Conservation (phyloP, 768 basidiomycete species). For the Boletus rubroflammeus region DNA sequence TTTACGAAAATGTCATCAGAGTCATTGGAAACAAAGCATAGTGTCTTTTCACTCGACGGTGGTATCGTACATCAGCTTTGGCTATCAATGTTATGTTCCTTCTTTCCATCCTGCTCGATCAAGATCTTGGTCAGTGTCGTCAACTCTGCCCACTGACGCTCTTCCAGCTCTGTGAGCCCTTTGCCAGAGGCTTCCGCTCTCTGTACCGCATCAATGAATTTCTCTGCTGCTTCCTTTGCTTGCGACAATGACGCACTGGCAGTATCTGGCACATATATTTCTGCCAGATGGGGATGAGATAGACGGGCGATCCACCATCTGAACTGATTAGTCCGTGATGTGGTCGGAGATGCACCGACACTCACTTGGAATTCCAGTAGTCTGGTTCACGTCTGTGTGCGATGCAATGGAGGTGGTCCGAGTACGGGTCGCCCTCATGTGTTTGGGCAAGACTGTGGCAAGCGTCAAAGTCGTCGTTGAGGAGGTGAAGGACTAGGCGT, state of each 20-base stretch:
- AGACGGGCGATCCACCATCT: constrained; percentile 20
- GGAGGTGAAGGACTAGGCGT: constrained; percentile 15
- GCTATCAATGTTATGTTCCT: neutral
- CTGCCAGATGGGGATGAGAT: constrained; percentile 13
- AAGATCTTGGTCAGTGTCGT: constrained; percentile 16
- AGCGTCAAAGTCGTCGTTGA: constrained; percentile 19
- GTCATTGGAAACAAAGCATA: constrained; percentile 34
- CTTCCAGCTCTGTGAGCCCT: constrained; percentile 14
- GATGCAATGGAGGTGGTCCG: constrained; percentile 22
- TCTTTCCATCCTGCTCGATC: constrained; percentile 8
- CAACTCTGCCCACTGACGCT: constrained; percentile 18
- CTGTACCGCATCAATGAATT: constrained; percentile 13
- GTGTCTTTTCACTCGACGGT: neutral
- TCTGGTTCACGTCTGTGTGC: constrained; percentile 26
- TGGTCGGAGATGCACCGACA: neutral
- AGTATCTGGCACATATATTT: constrained; percentile 14
- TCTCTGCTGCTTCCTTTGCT: constrained; percentile 3
- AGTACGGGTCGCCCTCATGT: constrained; percentile 19
- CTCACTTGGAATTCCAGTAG: constrained; percentile 16
- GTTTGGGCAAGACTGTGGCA: constrained; percentile 20
- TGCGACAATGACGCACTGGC: constrained; percentile 4
- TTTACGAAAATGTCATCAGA: constrained; percentile 80
- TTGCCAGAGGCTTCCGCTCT: constrained; percentile 9
- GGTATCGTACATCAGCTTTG: neutral
- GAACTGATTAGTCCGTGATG: neutral